Evolutionary conservation across 1,139 yeast genomes (phyloP), one percentile per base, ranked within the genome.

Genomic region (Taphrina sp.): DNA sequence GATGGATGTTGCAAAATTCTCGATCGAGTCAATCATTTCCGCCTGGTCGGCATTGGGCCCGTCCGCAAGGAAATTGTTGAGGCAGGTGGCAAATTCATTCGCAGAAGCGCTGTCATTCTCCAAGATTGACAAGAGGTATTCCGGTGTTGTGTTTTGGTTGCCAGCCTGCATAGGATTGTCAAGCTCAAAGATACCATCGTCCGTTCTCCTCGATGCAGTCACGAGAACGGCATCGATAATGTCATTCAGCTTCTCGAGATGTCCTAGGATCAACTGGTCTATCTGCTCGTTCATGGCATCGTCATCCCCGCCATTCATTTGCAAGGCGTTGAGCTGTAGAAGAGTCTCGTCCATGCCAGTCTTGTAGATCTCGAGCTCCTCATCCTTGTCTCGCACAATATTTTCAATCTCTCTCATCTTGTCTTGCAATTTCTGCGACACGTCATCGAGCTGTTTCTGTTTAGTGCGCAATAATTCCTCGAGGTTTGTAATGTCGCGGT

Each of bases 81-180:
- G 88, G 12, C 84, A 80, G 16, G 83, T 79, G 3, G 95, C 85
- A 69, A 89, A 87, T 51, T 85, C 94, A 5, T 92, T 86, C 0
- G 90, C 88, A 23, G 80, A 74, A 54, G 82, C 79, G 0, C 89
- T 79, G 23, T 85, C 77, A 63, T 82, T 78, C 66, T 89, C 96
- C 62, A 83, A 73, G 47, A 86, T 73, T 0, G 94, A 83, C 42
- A 83, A 73, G 36, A 85, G 71, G 65, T 81, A 84, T 64, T 79
- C 84, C 1, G 95, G 88, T 0, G 94, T 79, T 1, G 95, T 76
- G 66, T 82, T 82, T 63, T 82, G 81, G 65, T 86, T 86, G 57
- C 95, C 95, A 16, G 92, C 88, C 68, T 85, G 92, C 78, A 85
- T 78, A 20, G 94, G 85, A 2, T 92, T 83, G 56, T 80, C 82